Evolutionary conservation across 352 stramenopile species (phyloP), one percentile per base, ranked within the genome.

Genomic region (Pythium rishiriense): DNA sequence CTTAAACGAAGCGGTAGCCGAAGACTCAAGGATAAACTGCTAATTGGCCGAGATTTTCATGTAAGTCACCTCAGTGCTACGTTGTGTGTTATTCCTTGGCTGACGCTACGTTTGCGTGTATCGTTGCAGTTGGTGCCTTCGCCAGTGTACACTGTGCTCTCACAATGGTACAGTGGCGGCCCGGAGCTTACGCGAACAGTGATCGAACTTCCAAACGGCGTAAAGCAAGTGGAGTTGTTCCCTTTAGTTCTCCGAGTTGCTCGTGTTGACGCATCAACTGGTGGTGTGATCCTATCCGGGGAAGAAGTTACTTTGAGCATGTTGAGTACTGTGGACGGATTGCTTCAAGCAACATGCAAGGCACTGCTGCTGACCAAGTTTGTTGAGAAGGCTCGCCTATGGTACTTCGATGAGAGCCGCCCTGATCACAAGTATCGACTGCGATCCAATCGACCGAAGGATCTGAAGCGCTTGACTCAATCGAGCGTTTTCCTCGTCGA

Each of bases 401-500:
- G 87, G 87, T 90, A 86, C 45, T 94, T 94, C 54, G 79, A 91
- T 47, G 83, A 93, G 17, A 82, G 78, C 26, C 70, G 75, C 9
- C 84, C 83, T 9, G 72, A 88, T 17, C 73, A 80, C 66, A 93
- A 94, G 56, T 85, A 88, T 51, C 81, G 79, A 26, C 55, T 91
- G 5, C 69, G 74, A 3, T 73, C 68, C 12, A 74, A 80, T 22
- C 76, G 76, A 37, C 74, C 78, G 0, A 74, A 74, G 6, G 75
- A 84, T 15, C 64, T 93, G 3, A 73, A 75, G 33, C 81, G 83
- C 24, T 47, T 96, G 35, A 90, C 69, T 9, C 83, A 94, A 58
- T 76, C 84, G 9, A 90, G 81, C 48, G 84, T 94, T 0, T 91
- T 96, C 26, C 62, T 96, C 31, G 47, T 96, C 25, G 87, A 96